Percentiles rank a stretch among this genome's conserved stretches.
Conservation (phyloP, 1,139 yeast species). For the Geotrichum histeridarum region DNA sequence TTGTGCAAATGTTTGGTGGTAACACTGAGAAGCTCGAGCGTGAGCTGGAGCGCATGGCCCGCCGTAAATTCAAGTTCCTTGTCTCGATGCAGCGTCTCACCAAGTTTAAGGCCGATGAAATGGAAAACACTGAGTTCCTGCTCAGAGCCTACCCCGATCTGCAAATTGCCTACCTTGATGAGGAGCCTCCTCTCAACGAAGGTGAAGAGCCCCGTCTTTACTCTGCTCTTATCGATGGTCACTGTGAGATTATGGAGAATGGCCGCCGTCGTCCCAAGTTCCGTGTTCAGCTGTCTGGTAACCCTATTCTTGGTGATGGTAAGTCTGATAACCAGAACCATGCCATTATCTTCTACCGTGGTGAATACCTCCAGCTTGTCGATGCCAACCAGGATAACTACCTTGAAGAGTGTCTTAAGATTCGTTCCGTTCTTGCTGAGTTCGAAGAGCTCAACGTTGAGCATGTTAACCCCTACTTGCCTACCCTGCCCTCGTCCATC, state of each 20-base stretch:
- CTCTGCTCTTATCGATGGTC: constrained; percentile 96
- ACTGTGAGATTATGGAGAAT: constrained; percentile 94
- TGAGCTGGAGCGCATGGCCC: constrained; percentile 97
- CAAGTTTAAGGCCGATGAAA: constrained; percentile 93
- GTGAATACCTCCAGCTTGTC: constrained; percentile 95
- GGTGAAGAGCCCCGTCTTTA: constrained; percentile 97
- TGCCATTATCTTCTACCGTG: constrained; percentile 93
- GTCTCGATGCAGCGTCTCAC: constrained; percentile 98
- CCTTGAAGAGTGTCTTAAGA: constrained; percentile 95
- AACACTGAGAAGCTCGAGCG: constrained; percentile 92
- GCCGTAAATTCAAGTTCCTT: constrained; percentile 95
- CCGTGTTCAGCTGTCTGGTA: constrained; percentile 96
- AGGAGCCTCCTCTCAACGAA: constrained; percentile 81
- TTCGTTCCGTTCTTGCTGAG: constrained; percentile 94
- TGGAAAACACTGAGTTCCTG: constrained; percentile 96
- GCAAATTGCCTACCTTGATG: constrained; percentile 97
- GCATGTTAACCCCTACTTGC: constrained; percentile 44
- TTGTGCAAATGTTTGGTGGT: constrained; percentile 97
- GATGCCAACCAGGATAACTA: constrained; percentile 99
- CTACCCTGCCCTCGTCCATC: constrained; percentile 25
- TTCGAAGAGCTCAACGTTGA: constrained; percentile 86
- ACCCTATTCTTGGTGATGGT: constrained; percentile 99
- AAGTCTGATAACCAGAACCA: constrained; percentile 98
- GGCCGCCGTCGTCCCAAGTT: constrained; percentile 98
- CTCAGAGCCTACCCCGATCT: constrained; percentile 97